Evolutionary conservation across 257 asterid genomes (phyloP).

Genomic region (Penstemon davidsonii): DNA sequence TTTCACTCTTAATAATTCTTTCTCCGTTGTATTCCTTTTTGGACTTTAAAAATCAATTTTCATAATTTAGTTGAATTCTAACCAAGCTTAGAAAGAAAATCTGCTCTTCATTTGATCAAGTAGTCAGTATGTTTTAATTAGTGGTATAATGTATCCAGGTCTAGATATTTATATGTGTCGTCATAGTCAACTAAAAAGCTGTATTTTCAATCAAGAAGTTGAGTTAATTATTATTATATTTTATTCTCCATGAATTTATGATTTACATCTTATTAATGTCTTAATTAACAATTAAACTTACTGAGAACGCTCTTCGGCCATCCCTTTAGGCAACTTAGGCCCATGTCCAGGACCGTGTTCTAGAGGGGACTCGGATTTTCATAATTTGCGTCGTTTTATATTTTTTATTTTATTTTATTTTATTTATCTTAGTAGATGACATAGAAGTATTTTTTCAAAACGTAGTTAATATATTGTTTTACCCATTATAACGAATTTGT

Average conservation of each 20-base stretch:
- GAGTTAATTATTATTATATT: neutral
- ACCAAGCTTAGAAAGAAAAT: slow-evolving; percentile 24
- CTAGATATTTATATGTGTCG: slow-evolving; percentile 20
- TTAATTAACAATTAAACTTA: no score
- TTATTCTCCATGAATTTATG: slow-evolving; percentile 12
- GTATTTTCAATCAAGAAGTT: slow-evolving; percentile 1
- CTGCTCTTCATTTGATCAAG: neutral
- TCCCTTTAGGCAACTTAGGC: no score
- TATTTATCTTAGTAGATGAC: no score
- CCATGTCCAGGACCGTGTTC: no score
- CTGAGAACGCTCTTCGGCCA: no score
- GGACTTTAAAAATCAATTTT: neutral
- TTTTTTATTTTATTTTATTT: no score
- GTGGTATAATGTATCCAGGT: slow-evolving; percentile 20
- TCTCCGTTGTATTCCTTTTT: neutral
- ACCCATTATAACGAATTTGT: no score
- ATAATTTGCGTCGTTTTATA: no score
- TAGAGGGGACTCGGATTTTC: no score
- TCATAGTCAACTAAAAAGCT: neutral
- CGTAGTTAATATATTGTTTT: no score
- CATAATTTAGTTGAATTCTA: neutral
- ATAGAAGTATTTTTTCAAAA: no score
- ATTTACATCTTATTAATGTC: neutral
- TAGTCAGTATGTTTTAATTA: neutral
- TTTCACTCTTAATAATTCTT: neutral